A percentile compares a stretch with the other conserved stretches of the same genome.
Evolutionary conservation across 2,329 filamentous ascomycete species (phyloP).

Genomic region (Elsinoe perseae): DNA sequence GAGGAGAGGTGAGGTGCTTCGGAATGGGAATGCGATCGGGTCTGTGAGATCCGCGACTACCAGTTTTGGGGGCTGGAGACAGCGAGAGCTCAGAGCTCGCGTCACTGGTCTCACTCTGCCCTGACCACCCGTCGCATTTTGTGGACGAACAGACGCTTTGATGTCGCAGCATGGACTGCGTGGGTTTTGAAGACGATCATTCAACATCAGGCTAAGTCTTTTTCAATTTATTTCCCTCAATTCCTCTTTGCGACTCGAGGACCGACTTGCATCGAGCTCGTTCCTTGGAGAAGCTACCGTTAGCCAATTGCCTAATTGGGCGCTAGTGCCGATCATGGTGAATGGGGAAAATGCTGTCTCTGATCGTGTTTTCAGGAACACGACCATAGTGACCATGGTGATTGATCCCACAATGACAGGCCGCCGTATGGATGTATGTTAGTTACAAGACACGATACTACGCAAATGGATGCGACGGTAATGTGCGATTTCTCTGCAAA

Average conservation of each 20-base stretch:
- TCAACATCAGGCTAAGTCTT: not conserved
- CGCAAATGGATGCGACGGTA: no score
- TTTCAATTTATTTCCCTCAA: not conserved
- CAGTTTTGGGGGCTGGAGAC: slow-evolving; percentile 5
- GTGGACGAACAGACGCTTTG: slow-evolving; percentile 5
- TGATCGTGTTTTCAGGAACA: not conserved
- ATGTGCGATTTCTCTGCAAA: no score
- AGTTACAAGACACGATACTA: no score
- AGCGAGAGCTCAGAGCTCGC: slow-evolving; percentile 2
- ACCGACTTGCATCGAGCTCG: not conserved
- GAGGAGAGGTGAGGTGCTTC: slow-evolving; percentile 16
- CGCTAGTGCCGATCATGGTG: not conserved
- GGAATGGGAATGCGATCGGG: slow-evolving; percentile 15
- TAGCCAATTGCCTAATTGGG: slow-evolving; percentile 4
- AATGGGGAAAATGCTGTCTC: not conserved
- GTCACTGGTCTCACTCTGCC: not conserved
- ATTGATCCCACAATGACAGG: no score
- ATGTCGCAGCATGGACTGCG: not conserved
- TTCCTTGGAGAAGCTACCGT: not conserved
- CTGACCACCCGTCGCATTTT: not conserved
- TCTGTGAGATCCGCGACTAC: slow-evolving; percentile 10
- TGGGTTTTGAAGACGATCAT: not conserved
- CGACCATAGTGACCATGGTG: no score
- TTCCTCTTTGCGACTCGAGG: not conserved
- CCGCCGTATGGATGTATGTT: no score